Evolutionary conservation across 2,329 filamentous ascomycete genomes (phyloP).

Genomic region (Phyllosticta citribraziliensis): DNA sequence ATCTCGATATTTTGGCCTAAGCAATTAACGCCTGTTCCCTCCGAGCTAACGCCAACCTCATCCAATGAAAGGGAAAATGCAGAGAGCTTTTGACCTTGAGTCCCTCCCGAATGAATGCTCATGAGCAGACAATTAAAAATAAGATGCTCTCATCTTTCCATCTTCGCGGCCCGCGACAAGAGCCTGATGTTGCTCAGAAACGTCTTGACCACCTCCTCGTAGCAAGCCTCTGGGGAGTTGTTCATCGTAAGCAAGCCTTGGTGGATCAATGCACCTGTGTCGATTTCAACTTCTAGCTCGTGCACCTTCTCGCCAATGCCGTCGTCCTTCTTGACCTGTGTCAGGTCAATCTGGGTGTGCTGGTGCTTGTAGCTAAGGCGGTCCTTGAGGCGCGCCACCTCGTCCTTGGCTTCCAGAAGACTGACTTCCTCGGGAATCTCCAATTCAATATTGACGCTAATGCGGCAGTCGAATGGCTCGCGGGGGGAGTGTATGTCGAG

Average conservation of each 20-base stretch:
- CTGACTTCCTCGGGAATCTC: constrained; percentile 51
- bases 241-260: constrained; percentile 52
- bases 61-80: not conserved
- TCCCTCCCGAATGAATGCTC: not conserved
- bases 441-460: constrained; percentile 94
- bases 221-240: constrained; percentile 40
- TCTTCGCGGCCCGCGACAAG: constrained; percentile 24
- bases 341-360: constrained; percentile 78
- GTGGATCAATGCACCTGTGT: constrained; percentile 52
- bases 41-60: not conserved
- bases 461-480: constrained; percentile 75
- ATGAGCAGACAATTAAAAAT: not conserved
- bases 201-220: constrained; percentile 59
- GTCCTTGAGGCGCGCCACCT: constrained; percentile 68
- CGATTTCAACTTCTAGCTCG: constrained; percentile 71
- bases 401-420: constrained; percentile 28
- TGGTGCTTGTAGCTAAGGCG: constrained; percentile 83
- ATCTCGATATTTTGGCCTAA: constrained; percentile 6
- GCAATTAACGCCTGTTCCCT: constrained; percentile 4
- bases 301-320: constrained; percentile 53
- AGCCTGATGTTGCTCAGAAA: constrained; percentile 64
- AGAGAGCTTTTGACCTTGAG: not conserved
- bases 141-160: not conserved
- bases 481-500: constrained; percentile 76
- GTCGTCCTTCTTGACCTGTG: constrained; percentile 62